Evolutionary conservation across 164 flowering plant genomes (phyloP).

Genomic region (Aristolochia californica): DNA sequence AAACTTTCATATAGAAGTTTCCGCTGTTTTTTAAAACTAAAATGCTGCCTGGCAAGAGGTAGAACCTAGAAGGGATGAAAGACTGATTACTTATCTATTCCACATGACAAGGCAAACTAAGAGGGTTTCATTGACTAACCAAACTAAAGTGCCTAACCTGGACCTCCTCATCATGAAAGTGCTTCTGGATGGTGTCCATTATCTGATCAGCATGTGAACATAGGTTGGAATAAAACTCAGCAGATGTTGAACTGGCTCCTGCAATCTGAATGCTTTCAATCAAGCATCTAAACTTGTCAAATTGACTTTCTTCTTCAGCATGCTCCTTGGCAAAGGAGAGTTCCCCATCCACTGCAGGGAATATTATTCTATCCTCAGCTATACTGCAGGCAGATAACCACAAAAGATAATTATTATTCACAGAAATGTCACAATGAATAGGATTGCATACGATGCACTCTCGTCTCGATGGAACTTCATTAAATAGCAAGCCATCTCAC

Average conservation of each 20-base stretch:
- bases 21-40: conserved; percentile 52
- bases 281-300: conserved; percentile 65
- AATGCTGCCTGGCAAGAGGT: conserved; percentile 81
- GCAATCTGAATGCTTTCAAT: conserved; percentile 76
- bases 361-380: conserved; percentile 92
- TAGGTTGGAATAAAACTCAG: conserved; percentile 61
- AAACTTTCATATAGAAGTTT: conserved; percentile 79
- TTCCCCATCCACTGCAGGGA: conserved; percentile 88
- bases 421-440: background rate
- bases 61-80: conserved; percentile 42
- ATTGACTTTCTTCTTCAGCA: conserved; percentile 81
- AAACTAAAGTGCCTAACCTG: conserved; percentile 39
- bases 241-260: conserved; percentile 51
- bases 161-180: conserved; percentile 76
- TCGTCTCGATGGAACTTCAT: background rate
- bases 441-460: background rate
- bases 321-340: conserved; percentile 80
- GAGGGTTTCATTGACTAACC: too few relatives aligned
- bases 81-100: background rate
- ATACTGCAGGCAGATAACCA: conserved; percentile 50
- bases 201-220: conserved; percentile 79
- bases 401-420: background rate
- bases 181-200: conserved; percentile 67
- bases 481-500: too few relatives aligned
- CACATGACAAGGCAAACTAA: background rate